phyloP scores from a whole-genome alignment of 495 filamentous ascomycete species.

The Clavariopsis aquatica region DNA sequence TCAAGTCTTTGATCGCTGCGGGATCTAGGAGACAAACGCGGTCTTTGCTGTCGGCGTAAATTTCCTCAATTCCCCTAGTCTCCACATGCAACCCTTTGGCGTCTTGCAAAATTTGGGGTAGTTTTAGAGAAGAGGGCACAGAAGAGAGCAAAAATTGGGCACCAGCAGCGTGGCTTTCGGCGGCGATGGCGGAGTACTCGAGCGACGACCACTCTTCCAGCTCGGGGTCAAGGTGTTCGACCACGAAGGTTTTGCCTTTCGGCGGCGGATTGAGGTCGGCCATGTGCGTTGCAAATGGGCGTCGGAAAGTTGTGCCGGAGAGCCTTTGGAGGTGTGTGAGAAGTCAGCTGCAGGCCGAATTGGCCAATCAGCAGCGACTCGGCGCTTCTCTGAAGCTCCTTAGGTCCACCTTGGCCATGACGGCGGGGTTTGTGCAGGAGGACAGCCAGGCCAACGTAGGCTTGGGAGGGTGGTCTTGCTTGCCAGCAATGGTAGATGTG shows the following conservation, averaged over 20 bases:
- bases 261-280: constrained; percentile 22
- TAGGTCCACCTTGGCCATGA: constrained; percentile 12
- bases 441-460: constrained; percentile 1
- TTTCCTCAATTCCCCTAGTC: constrained; percentile 70
- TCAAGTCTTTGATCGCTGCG: constrained; percentile 72
- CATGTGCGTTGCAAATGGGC: constrained; percentile 16
- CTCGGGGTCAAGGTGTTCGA: constrained; percentile 92
- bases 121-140: constrained; percentile 65
- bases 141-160: constrained; percentile 83
- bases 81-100: constrained; percentile 66
- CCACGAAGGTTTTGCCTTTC: constrained; percentile 68
- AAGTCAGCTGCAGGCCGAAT: constrained; percentile 36
- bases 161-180: constrained; percentile 69
- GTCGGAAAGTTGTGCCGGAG: constrained; percentile 29
- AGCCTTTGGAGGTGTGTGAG: constrained; percentile 31
- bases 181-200: constrained; percentile 84
- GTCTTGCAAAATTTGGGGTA: constrained; percentile 62
- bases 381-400: constrained; percentile 20
- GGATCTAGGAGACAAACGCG: constrained; percentile 90
- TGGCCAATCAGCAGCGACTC: constrained; percentile 25
- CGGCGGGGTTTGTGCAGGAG: constrained; percentile 18
- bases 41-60: constrained; percentile 66
- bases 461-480: not conserved
- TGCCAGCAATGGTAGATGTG: not conserved
- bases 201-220: constrained; percentile 90